phyloP scores from a whole-genome alignment of 768 basidiomycete genomes.

The Tulasnella calospora region DNA sequence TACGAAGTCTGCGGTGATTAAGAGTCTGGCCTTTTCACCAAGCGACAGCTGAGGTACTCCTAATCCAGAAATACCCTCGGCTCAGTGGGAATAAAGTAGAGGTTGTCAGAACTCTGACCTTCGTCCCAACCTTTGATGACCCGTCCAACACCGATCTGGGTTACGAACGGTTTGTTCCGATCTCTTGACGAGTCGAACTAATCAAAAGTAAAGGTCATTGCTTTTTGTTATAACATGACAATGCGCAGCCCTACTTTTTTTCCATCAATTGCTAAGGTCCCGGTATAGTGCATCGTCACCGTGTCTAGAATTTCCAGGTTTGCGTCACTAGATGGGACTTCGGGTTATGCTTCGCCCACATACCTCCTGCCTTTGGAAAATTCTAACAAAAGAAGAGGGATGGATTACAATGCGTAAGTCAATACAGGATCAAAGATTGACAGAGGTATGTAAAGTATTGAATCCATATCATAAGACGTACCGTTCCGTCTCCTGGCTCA shows the following conservation, averaged over 20 bases:
- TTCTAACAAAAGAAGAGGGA: constrained; percentile 43
- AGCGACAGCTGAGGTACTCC: constrained; percentile 72
- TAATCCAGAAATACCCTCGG: constrained; percentile 32
- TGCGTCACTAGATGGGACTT: not conserved
- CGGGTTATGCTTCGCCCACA: constrained; percentile 30
- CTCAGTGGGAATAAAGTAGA: too few species aligned
- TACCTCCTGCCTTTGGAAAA: constrained; percentile 70
- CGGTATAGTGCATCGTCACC: constrained; percentile 75
- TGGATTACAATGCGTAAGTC: not conserved
- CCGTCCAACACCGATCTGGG: constrained; percentile 71
- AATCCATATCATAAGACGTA: not conserved
- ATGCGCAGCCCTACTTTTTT: not conserved
- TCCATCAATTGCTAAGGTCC: constrained; percentile 45
- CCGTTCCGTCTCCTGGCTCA: not conserved
- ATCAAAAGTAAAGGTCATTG: not conserved
- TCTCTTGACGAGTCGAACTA: constrained; percentile 30
- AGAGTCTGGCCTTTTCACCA: constrained; percentile 66
- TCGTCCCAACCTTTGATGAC: constrained; percentile 92
- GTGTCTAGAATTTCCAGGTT: constrained; percentile 44
- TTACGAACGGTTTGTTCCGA: constrained; percentile 59
- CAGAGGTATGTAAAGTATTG: not conserved
- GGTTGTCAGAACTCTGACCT: constrained; percentile 44
- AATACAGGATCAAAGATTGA: not conserved
- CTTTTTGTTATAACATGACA: not conserved
- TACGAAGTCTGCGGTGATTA: constrained; percentile 71